Percentiles rank a stretch among this genome's conserved stretches.
Evolutionary conservation across 495 filamentous ascomycete species (phyloP).

Genomic region (Aspergillus carlsbadensis): DNA sequence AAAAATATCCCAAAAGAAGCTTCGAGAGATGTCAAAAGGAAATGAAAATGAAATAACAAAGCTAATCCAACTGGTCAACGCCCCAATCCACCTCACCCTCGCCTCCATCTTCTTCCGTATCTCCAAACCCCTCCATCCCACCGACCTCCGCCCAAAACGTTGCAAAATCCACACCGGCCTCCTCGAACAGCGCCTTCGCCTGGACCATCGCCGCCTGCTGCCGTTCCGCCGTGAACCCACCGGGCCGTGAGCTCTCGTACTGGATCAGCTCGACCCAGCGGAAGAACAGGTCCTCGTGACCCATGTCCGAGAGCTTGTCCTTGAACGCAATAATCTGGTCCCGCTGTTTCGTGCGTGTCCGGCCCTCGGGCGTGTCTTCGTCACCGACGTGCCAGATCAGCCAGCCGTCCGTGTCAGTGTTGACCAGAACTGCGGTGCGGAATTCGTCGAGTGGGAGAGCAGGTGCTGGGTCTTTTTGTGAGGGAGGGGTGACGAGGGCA

Average conservation of each 20-base stretch:
- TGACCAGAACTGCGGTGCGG: conserved; percentile 62
- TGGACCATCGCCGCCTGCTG: conserved; percentile 64
- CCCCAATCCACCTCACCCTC: not conserved
- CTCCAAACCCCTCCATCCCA: conserved; percentile 55
- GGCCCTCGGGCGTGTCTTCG: conserved; percentile 52
- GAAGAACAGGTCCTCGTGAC: conserved; percentile 83
- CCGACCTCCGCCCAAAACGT: conserved; percentile 71
- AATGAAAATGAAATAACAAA: not conserved
- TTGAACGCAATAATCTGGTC: conserved; percentile 69
- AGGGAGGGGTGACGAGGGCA: conserved; percentile 48
- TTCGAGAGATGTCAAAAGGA: not conserved
- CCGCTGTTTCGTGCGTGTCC: conserved; percentile 41
- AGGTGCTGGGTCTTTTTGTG: conserved; percentile 35
- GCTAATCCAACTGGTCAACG: conserved; percentile 10
- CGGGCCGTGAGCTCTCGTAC: conserved; percentile 71
- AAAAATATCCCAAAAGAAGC: too few species aligned
- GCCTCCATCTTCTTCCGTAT: not conserved
- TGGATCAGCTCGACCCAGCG: conserved; percentile 84
- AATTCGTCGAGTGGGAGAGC: conserved; percentile 52
- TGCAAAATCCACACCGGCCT: conserved; percentile 72
- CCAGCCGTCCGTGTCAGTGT: conserved; percentile 66
- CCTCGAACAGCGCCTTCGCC: conserved; percentile 66
- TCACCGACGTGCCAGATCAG: conserved; percentile 54
- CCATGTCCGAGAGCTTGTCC: conserved; percentile 65
- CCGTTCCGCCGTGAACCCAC: conserved; percentile 67